Evolutionary conservation across 1,284 basidiomycete species (phyloP).

Genomic region (Sanghuangporus weigelae): DNA sequence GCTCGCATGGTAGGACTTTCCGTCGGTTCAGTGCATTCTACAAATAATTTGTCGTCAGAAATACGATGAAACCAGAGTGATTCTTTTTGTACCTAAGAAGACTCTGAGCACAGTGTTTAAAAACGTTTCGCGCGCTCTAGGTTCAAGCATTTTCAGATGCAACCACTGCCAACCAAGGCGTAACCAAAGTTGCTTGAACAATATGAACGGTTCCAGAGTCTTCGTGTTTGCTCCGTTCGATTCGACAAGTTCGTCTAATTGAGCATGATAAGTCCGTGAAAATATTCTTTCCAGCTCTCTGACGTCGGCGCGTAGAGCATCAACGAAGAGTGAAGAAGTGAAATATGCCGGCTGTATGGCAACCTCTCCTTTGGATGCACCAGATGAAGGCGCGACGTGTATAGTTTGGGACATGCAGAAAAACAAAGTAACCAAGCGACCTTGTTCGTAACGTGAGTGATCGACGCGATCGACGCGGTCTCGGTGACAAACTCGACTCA

Average conservation of each 20-base stretch:
- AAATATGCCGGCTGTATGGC: conserved; percentile 69
- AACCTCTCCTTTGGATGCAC: conserved; percentile 46
- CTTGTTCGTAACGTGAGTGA: neutral
- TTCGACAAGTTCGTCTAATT: conserved; percentile 16
- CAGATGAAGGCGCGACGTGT: conserved; percentile 24
- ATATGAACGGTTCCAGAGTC: conserved; percentile 45
- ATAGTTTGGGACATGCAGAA: neutral
- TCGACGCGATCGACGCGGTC: neutral
- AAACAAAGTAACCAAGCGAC: neutral
- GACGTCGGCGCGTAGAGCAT: conserved; percentile 62
- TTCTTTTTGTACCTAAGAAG: conserved; percentile 54
- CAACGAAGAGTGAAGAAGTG: conserved; percentile 66
- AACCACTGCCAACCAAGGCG: conserved; percentile 65
- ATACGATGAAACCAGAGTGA: neutral
- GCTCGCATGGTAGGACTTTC: conserved; percentile 47
- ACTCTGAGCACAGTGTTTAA: conserved; percentile 51
- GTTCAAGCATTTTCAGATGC: conserved; percentile 65
- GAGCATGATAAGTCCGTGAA: conserved; percentile 36
- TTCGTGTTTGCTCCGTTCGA: conserved; percentile 11
- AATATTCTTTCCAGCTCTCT: conserved; percentile 44
- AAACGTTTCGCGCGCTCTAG: conserved; percentile 54
- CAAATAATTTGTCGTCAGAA: neutral
- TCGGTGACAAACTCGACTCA: neutral
- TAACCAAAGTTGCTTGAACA: conserved; percentile 68
- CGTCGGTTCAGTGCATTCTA: conserved; percentile 49